Conservation (phyloP, 1,139 yeast genomes). For the Ogataea hybrid region DNA sequence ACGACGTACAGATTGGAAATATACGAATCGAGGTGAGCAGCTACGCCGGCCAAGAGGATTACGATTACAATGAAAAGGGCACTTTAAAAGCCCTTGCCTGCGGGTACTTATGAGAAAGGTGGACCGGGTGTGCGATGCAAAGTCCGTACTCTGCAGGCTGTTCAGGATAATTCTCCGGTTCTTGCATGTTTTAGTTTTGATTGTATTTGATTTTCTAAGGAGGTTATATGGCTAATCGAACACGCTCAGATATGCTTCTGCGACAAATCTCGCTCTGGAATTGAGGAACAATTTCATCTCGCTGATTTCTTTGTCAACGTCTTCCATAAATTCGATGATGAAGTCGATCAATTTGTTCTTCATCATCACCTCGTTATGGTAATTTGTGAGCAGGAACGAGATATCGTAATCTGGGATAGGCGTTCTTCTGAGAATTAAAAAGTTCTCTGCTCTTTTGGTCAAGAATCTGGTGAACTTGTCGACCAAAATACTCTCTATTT, state of each 20-base stretch:
- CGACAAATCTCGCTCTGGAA: conserved; percentile 97
- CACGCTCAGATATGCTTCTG: conserved; percentile 86
- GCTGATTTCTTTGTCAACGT: conserved; percentile 96
- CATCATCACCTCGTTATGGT: conserved; percentile 94
- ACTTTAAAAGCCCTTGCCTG: conserved; percentile 35
- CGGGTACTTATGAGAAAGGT: conserved; percentile 26
- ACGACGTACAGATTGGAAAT: conserved; percentile 34
- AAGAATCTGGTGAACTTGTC: conserved; percentile 91
- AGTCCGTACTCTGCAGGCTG: conserved; percentile 30
- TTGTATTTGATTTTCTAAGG: conserved; percentile 13
- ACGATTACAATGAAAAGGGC: conserved; percentile 7
- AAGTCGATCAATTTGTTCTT: conserved; percentile 95
- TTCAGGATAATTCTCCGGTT: conserved; percentile 15
- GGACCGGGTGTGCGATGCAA: conserved; percentile 11
- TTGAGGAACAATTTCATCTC: conserved; percentile 97
- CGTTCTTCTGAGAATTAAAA: conserved; percentile 84
- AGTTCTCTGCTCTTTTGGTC: conserved; percentile 94
- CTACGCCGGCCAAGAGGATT: conserved; percentile 11
- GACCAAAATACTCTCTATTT: conserved; percentile 90
- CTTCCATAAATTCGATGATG: conserved; percentile 98
- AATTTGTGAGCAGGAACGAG: conserved; percentile 88
- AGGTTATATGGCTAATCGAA: conserved; percentile 44
- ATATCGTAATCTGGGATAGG: conserved; percentile 93
- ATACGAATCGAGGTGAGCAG: conserved; percentile 22
- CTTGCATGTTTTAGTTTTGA: conserved; percentile 12